Percentiles rank a stretch among this genome's conserved stretches.
phyloP scores from a whole-genome alignment of 768 basidiomycete species.

The Boletus tylopilopsis region DNA sequence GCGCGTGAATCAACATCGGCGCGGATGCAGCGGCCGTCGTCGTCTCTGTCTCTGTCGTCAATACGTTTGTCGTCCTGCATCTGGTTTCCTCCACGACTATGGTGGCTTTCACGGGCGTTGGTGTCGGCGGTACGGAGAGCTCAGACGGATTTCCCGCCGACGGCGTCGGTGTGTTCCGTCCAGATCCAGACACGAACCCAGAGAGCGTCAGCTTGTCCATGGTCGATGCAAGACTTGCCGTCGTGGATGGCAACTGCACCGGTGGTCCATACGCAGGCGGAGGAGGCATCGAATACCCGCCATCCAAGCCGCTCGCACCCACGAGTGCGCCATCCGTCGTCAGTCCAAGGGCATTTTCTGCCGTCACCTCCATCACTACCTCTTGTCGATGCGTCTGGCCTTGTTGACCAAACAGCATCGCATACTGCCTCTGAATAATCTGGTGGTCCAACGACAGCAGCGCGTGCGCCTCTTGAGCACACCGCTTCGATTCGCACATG shows the following conservation, averaged over 20 bases:
- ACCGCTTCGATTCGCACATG: constrained; percentile 23
- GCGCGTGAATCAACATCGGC: background rate
- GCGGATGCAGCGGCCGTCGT: too few species aligned
- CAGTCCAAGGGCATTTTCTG: constrained; percentile 11
- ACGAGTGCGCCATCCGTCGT: background rate
- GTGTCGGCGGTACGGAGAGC: constrained; percentile 2
- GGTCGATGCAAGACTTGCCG: background rate
- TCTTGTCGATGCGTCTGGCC: constrained; percentile 2
- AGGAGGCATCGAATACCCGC: background rate
- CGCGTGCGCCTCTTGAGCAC: constrained; percentile 18
- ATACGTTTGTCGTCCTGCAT: background rate
- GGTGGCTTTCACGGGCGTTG: constrained; percentile 9
- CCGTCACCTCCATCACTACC: background rate
- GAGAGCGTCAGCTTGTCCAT: background rate
- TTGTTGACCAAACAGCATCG: constrained; percentile 6
- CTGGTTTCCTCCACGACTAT: constrained; percentile 7
- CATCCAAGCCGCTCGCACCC: background rate
- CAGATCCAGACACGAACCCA: background rate
- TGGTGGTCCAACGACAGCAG: constrained; percentile 16
- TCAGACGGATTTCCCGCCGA: background rate
- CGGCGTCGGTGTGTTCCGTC: background rate
- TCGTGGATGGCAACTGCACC: background rate
- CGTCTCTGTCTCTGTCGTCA: background rate
- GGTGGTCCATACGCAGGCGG: constrained; percentile 3
- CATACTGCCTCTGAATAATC: constrained; percentile 11